Conservation (phyloP, 345 rosid genomes). For the Kandelia obovata region DNA sequence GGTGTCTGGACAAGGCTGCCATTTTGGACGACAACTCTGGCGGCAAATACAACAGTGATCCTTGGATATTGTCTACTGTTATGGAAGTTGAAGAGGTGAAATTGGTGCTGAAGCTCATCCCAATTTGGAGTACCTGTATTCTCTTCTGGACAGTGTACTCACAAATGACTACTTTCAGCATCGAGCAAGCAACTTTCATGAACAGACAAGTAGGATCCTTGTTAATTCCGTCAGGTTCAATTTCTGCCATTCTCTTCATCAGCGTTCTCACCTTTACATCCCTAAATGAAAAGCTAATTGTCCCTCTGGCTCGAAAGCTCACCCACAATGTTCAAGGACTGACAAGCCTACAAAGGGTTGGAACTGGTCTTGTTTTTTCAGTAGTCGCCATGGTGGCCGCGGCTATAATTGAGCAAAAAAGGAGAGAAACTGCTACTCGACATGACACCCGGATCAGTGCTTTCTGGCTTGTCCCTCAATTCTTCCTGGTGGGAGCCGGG, state of each 20-base stretch:
- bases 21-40: constrained; percentile 31
- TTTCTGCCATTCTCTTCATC: constrained; percentile 60
- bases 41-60: constrained; percentile 32
- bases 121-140: constrained; percentile 86
- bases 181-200: constrained; percentile 82
- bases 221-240: constrained; percentile 59
- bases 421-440: constrained; percentile 39
- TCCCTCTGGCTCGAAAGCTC: constrained; percentile 58
- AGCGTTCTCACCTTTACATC: constrained; percentile 82
- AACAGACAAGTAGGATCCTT: constrained; percentile 53
- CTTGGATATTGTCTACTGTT: constrained; percentile 66
- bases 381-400: constrained; percentile 62
- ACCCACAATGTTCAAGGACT: constrained; percentile 59
- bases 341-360: constrained; percentile 90
- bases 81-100: constrained; percentile 87
- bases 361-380: constrained; percentile 65
- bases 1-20: constrained; percentile 87
- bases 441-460: constrained; percentile 43
- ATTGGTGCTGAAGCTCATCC: constrained; percentile 65
- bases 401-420: constrained; percentile 55
- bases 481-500: constrained; percentile 82
- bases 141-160: constrained; percentile 93
- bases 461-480: constrained; percentile 79
- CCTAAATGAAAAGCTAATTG: constrained; percentile 64
- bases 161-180: constrained; percentile 87